Evolutionary conservation across 2,329 filamentous ascomycete genomes (phyloP).

Genomic region (Trichoderma hamatum): DNA sequence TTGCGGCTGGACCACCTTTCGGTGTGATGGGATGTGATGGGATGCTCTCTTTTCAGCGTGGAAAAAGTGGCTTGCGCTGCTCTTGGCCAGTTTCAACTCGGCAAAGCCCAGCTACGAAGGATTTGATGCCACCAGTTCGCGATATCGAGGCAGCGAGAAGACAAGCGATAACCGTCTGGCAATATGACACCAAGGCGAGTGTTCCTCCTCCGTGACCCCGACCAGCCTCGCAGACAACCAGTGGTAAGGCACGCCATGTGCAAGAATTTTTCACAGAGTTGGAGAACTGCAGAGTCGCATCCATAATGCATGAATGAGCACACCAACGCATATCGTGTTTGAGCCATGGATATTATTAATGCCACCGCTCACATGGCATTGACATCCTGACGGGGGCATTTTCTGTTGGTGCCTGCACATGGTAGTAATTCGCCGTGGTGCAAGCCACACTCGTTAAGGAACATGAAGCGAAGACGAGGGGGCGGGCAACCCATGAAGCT

Average conservation of each 20-base stretch:
- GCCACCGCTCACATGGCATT: constrained; percentile 14
- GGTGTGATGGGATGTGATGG: constrained; percentile 6
- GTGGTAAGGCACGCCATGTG: background rate
- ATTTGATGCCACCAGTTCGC: constrained; percentile 3
- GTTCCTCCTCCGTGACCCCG: background rate
- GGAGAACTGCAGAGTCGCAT: constrained; percentile 6
- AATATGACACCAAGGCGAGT: background rate
- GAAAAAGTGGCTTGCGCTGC: constrained; percentile 12
- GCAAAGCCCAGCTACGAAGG: constrained; percentile 5
- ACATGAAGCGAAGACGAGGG: constrained; percentile 3
- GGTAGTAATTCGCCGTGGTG: constrained; percentile 19
- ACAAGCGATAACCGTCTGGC: background rate
- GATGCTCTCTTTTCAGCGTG: background rate
- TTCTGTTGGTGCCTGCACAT: constrained; percentile 18
- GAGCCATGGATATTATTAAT: background rate
- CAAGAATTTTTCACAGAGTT: background rate
- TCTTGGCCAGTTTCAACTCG: background rate
- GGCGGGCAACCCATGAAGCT: background rate
- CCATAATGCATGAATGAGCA: constrained; percentile 8
- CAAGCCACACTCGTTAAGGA: constrained; percentile 11
- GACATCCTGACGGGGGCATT: constrained; percentile 13
- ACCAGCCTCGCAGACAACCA: background rate
- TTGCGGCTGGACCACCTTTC: background rate
- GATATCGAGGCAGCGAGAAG: constrained; percentile 11
- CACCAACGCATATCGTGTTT: background rate